These are phyloP conservation scores for Kewa caespitosa DNA, from an alignment of 179 eudicot species.

Conservation along the genomic window DNA sequence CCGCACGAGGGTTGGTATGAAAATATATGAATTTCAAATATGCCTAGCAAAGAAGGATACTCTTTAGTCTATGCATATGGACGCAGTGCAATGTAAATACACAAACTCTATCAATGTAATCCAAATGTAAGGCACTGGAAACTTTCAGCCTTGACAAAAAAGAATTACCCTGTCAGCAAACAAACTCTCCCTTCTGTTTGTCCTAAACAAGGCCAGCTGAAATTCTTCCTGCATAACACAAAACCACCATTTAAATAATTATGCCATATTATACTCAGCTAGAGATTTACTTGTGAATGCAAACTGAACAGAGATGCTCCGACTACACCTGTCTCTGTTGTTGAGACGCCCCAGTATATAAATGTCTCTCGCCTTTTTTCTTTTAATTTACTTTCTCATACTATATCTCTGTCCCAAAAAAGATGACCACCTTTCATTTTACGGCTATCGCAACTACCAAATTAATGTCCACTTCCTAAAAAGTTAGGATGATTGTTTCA, in stretches of 20 bases:
- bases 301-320: neutral
- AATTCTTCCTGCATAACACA: slow-evolving; percentile 76
- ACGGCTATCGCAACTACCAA: too few relatives aligned
- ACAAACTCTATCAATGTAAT: neutral
- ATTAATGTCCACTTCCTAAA: too few relatives aligned
- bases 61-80: neutral
- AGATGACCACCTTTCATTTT: too few relatives aligned
- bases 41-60: neutral
- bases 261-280: neutral
- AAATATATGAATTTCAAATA: neutral
- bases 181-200: slow-evolving; percentile 95
- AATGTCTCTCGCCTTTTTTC: neutral
- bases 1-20: neutral
- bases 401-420: neutral
- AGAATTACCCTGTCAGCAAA: slow-evolving; percentile 90
- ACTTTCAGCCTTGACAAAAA: neutral
- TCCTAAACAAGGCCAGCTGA: slow-evolving; percentile 90
- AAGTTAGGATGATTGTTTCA: too few relatives aligned
- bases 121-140: neutral
- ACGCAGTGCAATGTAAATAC: neutral
- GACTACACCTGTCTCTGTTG: neutral
- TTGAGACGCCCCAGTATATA: neutral
- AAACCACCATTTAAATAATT: slow-evolving; percentile 5
- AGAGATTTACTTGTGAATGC: neutral
- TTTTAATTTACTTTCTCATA: neutral